Base-by-base conservation (phyloP, 2,329 filamentous ascomycete genomes). In the Penicillium paneum region DNA sequence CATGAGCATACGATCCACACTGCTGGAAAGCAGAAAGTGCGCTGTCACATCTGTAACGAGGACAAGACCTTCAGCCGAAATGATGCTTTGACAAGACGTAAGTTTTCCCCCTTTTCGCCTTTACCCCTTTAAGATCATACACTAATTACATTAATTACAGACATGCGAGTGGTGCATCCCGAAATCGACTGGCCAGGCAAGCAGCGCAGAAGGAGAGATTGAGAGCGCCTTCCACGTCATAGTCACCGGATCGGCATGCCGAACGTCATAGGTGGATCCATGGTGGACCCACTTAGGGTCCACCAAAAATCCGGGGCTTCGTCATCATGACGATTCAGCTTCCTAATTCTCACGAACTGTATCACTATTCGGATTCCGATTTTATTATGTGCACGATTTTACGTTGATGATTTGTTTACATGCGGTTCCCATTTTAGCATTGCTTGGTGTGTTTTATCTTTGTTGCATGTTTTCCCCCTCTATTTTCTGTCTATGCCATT, bases 1-100 rank as follows among this genome's bases (percentile, higher is more conserved):
- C 94, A 99, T 70, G 94, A 99, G 72, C 93, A 97, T 63, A 97
- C 94, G 0, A 97, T 97, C 61, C 94, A 97, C 81, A 97, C 97
- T 65, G 87, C 86, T 1, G 86, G 90, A 66, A 97, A 97, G 80
- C 87, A 92, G 72, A 97, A 97, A 78, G 91, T 97, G 8, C 87
- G 91, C 41, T 99, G 94, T 74, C 86, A 92, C 59, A 77, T 96
- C 44, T 99, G 94, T 75, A 91, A 90, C 1, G 92, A 97, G 66
- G 93, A 97, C 69, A 97, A 97, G 81, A 95, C 91, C 0, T 99
- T 99, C 69, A 96, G 91, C 64, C 86, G 94, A 54, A 94, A 93
- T 60, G 94, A 99, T 77, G 94, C 94, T 1, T 80, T 97, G 44
- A 97, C 93, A 44, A 54, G 52, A 35, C 52, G 52, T 54, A 54